Evolutionary conservation across 2,329 filamentous ascomycete genomes (phyloP).

Genomic region (Pseudogymnoascus sp.): DNA sequence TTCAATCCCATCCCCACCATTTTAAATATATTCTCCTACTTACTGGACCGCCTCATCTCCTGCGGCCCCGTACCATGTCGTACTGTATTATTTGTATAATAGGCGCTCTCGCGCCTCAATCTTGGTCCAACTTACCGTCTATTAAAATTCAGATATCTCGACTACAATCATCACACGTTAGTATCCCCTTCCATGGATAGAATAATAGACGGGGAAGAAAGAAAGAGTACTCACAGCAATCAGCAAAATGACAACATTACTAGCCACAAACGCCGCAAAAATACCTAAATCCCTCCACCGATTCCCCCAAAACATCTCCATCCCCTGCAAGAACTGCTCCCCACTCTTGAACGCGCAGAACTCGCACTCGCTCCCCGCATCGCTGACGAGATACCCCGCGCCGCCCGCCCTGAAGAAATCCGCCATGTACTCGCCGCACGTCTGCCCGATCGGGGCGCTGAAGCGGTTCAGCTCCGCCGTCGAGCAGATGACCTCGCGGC

Average conservation of each 20-base stretch:
- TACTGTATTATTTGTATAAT: conserved; percentile 4
- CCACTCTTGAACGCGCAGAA: conserved; percentile 55
- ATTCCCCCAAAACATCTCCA: conserved; percentile 57
- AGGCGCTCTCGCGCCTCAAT: background rate
- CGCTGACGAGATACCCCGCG: conserved; percentile 45
- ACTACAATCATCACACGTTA: conserved; percentile 23
- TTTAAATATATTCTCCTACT: background rate
- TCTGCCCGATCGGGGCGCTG: conserved; percentile 32
- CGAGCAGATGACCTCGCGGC: conserved; percentile 37
- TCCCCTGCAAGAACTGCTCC: conserved; percentile 68
- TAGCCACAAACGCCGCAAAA: conserved; percentile 64
- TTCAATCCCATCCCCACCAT: background rate
- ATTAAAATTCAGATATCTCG: conserved; percentile 38
- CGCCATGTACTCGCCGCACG: conserved; percentile 50
- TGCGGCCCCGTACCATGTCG: background rate
- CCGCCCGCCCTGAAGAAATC: conserved; percentile 36
- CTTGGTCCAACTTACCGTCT: conserved; percentile 27
- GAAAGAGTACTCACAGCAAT: conserved; percentile 40
- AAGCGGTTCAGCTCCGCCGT: conserved; percentile 41
- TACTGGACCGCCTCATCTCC: background rate
- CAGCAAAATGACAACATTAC: conserved; percentile 62
- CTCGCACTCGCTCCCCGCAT: conserved; percentile 44
- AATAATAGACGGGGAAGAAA: background rate
- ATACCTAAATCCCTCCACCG: conserved; percentile 82
- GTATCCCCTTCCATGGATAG: background rate